These are phyloP conservation scores for Cryptosporidium tyzzeri DNA, from an alignment of 169 alveolate genomes.

Conservation along the genomic window DNA sequence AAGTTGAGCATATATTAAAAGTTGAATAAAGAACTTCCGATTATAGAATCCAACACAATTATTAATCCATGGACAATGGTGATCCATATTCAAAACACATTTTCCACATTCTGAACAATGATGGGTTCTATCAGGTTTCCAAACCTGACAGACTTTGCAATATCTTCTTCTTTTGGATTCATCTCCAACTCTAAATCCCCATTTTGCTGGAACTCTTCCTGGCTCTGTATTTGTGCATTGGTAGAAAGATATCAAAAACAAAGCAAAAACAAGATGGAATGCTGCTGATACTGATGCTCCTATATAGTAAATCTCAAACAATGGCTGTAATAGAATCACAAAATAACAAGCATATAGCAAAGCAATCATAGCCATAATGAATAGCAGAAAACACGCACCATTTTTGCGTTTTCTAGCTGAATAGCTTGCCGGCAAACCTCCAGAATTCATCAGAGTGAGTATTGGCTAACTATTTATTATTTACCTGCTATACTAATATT, in stretches of 20 bases:
- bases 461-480: not conserved
- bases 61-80: conserved; percentile 99
- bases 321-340: conserved; percentile 40
- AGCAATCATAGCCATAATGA: conserved; percentile 48
- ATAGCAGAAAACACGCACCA: conserved; percentile 68
- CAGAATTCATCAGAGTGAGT: conserved; percentile 44
- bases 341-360: conserved; percentile 45
- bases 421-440: conserved; percentile 48
- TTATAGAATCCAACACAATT: conserved; percentile 97
- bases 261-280: conserved; percentile 61
- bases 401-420: conserved; percentile 51
- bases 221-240: conserved; percentile 94
- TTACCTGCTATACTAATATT: not conserved
- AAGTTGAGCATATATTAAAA: conserved; percentile 89
- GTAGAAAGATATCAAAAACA: conserved; percentile 47
- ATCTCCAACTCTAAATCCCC: conserved; percentile 98
- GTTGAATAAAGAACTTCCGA: conserved; percentile 94
- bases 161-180: conserved; percentile 94
- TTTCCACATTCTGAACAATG: conserved; percentile 97
- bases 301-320: conserved; percentile 58
- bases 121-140: conserved; percentile 98
- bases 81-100: conserved; percentile 97
- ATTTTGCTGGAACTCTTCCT: conserved; percentile 93
- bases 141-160: conserved; percentile 96
- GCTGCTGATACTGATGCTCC: conserved; percentile 58